A percentile compares a stretch with the other conserved stretches of the same genome.
These are phyloP conservation scores for Cucumis melo DNA, from an alignment of 306 rosid species.

Conservation along the genomic window DNA sequence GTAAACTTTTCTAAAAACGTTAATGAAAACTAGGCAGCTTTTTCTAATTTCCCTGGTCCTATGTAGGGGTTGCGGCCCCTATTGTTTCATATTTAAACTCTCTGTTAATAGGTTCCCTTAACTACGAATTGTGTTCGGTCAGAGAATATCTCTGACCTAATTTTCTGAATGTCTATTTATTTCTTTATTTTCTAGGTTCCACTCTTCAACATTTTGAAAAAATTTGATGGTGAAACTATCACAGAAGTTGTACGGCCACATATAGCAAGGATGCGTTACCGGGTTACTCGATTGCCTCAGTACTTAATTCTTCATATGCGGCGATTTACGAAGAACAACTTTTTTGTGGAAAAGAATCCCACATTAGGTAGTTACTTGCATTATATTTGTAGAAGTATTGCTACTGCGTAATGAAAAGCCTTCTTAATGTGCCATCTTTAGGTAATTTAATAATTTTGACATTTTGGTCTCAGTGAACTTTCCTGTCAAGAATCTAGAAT, in stretches of 20 bases:
- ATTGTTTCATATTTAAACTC: neutral
- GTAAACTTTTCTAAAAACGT: neutral
- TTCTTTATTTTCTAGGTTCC: slow-evolving; percentile 46
- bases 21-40: neutral
- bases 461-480: slow-evolving; percentile 55
- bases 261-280: slow-evolving; percentile 79
- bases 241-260: slow-evolving; percentile 95
- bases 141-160: neutral
- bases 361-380: slow-evolving; percentile 41
- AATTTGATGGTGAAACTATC: slow-evolving; percentile 87
- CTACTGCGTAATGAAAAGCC: neutral
- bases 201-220: slow-evolving; percentile 83
- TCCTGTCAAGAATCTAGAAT: slow-evolving; percentile 91
- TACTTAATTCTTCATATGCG: slow-evolving; percentile 87
- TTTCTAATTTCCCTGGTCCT: neutral
- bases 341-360: slow-evolving; percentile 96
- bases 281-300: slow-evolving; percentile 72
- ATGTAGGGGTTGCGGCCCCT: neutral
- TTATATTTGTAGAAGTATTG: neutral
- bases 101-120: neutral
- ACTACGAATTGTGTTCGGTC: neutral
- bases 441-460: slow-evolving; percentile 4
- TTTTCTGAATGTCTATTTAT: slow-evolving; percentile 3
- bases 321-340: slow-evolving; percentile 87
- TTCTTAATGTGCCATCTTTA: neutral